phyloP scores from a whole-genome alignment of 495 filamentous ascomycete species.

The Talaromyces trachyspermus region DNA sequence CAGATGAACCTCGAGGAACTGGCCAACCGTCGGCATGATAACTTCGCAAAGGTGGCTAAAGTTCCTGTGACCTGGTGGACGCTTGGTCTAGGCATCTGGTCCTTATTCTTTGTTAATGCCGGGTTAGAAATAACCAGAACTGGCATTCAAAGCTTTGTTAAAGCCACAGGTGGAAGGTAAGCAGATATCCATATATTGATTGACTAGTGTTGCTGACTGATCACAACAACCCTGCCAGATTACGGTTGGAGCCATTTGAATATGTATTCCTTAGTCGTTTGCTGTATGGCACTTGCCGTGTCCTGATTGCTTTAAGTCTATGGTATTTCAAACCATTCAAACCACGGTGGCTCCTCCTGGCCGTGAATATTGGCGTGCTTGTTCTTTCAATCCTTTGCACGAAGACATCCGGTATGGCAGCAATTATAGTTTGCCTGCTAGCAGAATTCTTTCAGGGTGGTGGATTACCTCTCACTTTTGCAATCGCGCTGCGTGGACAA shows the following conservation, averaged over 20 bases:
- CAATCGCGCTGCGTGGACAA: constrained; percentile 37
- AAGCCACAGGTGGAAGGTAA: constrained; percentile 15
- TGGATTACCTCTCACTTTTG: constrained; percentile 44
- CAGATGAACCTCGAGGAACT: no score
- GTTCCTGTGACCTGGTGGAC: no score
- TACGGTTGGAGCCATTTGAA: constrained; percentile 16
- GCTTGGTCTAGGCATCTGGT: no score
- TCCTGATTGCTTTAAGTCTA: constrained; percentile 33
- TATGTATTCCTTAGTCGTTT: constrained; percentile 36
- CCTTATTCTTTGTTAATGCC: no score
- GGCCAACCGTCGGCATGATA: no score
- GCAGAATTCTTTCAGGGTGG: constrained; percentile 40
- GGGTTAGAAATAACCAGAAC: constrained; percentile 40
- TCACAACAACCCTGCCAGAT: background rate
- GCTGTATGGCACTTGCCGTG: constrained; percentile 44
- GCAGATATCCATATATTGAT: background rate
- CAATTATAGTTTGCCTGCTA: constrained; percentile 32
- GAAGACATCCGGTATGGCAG: constrained; percentile 21
- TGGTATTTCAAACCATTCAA: constrained; percentile 28
- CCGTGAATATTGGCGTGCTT: constrained; percentile 31
- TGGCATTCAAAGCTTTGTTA: constrained; percentile 24
- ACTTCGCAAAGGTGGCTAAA: no score
- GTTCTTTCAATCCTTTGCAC: constrained; percentile 35
- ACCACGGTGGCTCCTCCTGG: constrained; percentile 39
- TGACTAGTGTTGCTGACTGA: constrained; percentile 22